Evolutionary conservation across 2,329 filamentous ascomycete genomes (phyloP).

Genomic region (Corinectria fuckeliana): DNA sequence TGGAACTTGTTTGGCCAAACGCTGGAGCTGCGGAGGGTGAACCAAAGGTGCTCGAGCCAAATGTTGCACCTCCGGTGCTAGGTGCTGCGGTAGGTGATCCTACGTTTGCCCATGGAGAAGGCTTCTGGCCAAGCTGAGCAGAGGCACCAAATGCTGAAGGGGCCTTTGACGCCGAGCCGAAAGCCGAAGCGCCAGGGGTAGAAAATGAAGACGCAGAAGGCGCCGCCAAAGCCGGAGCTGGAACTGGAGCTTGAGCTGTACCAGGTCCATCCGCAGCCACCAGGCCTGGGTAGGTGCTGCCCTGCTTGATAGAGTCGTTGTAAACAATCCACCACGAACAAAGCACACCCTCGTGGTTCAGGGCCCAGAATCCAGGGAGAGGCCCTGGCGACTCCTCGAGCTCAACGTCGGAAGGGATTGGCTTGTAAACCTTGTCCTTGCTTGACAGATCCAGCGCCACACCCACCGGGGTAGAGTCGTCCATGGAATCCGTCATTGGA

Average conservation of each 20-base stretch:
- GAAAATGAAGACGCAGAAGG: constrained; percentile 43
- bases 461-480: constrained; percentile 80
- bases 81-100: constrained; percentile 40
- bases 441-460: constrained; percentile 83
- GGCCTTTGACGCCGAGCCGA: constrained; percentile 48
- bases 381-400: constrained; percentile 80
- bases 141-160: constrained; percentile 55
- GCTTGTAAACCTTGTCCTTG: constrained; percentile 77
- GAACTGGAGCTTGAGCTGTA: constrained; percentile 39
- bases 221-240: constrained; percentile 36
- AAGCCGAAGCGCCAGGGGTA: constrained; percentile 44
- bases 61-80: constrained; percentile 46
- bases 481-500: constrained; percentile 66
- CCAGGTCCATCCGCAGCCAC: constrained; percentile 51
- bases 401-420: constrained; percentile 77
- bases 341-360: constrained; percentile 89
- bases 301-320: constrained; percentile 79
- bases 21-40: constrained; percentile 47
- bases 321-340: constrained; percentile 93
- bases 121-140: constrained; percentile 56
- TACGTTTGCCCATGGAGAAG: constrained; percentile 58
- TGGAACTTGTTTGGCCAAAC: constrained; percentile 56
- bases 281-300: constrained; percentile 76
- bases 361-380: constrained; percentile 80
- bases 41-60: constrained; percentile 56